Evolutionary conservation across 2,329 filamentous ascomycete species (phyloP).

Genomic region (Apiospora rasikravindrae): DNA sequence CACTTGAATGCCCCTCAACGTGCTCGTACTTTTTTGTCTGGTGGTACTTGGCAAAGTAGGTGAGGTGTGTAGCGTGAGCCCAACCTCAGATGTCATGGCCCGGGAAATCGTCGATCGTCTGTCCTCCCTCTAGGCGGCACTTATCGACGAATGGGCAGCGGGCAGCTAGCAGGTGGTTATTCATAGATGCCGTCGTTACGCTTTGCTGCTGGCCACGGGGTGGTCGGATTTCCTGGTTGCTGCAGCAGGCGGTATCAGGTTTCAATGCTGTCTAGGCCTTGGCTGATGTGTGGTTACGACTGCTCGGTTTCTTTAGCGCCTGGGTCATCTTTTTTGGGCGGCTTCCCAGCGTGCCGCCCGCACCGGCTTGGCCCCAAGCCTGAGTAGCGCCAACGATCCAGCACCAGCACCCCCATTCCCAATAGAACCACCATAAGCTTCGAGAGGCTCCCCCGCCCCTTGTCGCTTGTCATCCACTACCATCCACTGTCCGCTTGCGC

Average conservation of each 20-base stretch:
- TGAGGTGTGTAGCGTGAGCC: background rate
- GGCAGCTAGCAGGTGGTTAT: background rate
- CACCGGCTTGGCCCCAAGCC: slow-evolving; percentile 6
- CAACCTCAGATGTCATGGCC: background rate
- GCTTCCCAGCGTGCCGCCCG: background rate
- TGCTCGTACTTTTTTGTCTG: background rate
- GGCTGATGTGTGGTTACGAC: slow-evolving; percentile 12
- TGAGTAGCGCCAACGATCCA: background rate
- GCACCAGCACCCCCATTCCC: background rate
- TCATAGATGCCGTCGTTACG: background rate
- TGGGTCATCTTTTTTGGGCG: background rate
- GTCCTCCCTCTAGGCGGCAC: background rate
- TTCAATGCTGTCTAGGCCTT: slow-evolving; percentile 12
- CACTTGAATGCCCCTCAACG: background rate
- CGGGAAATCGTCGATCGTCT: background rate
- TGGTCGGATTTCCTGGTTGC: background rate
- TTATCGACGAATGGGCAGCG: background rate
- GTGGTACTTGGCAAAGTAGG: background rate
- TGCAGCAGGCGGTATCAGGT: background rate
- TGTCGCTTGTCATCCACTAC: background rate
- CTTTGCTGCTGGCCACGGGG: background rate
- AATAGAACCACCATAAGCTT: slow-evolving; percentile 13
- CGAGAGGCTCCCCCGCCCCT: slow-evolving; percentile 1
- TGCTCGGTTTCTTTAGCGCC: slow-evolving; percentile 14
- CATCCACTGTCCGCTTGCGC: background rate